Percentiles rank a stretch among this genome's conserved stretches.
Conservation (phyloP, 2,329 filamentous ascomycete species). For the Phialophora chinensis region DNA sequence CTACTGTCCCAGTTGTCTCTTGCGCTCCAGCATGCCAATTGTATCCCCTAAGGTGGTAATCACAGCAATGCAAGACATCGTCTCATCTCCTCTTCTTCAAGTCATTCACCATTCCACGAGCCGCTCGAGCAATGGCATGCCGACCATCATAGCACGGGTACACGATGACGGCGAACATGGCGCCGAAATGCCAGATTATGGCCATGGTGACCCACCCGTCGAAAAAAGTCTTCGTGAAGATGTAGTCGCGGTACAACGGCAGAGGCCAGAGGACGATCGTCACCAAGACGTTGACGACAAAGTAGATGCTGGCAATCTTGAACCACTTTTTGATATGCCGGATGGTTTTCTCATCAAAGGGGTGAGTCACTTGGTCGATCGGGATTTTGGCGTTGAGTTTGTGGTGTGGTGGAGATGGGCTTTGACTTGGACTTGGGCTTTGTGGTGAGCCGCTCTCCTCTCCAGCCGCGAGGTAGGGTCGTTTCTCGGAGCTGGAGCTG, state of each 20-base stretch:
- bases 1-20: too few species aligned
- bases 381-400: not conserved
- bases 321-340: constrained; percentile 37
- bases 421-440: not conserved
- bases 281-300: constrained; percentile 37
- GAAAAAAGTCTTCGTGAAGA: constrained; percentile 37
- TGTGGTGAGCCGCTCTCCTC: constrained; percentile 1
- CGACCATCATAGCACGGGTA: constrained; percentile 35
- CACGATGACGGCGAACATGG: constrained; percentile 33
- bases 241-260: constrained; percentile 37
- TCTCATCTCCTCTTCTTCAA: constrained; percentile 11
- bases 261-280: constrained; percentile 38
- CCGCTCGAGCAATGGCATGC: constrained; percentile 27
- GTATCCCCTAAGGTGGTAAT: too few species aligned
- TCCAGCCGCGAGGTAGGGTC: constrained; percentile 16
- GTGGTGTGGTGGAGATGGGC: not conserved
- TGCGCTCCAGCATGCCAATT: too few species aligned
- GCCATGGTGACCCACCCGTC: constrained; percentile 35
- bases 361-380: constrained; percentile 35
- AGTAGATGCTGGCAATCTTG: constrained; percentile 38
- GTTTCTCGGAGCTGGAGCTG: constrained; percentile 8
- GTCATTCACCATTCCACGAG: constrained; percentile 24
- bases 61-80: too few species aligned
- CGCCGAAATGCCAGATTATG: constrained; percentile 37
- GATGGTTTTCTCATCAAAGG: constrained; percentile 33